Conservation (phyloP, 805 yeast species). For the Candida methanosorbosa region DNA sequence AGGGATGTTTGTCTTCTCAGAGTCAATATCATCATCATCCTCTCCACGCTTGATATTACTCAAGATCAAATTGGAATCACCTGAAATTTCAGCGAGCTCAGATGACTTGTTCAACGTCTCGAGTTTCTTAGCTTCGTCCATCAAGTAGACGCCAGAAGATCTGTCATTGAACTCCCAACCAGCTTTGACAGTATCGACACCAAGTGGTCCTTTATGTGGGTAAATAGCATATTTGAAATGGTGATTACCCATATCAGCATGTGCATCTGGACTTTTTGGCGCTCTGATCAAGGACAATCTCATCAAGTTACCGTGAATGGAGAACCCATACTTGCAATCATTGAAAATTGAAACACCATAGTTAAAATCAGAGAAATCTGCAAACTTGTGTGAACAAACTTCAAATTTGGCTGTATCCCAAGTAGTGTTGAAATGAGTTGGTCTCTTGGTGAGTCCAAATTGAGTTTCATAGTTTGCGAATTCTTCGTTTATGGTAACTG, state of each 20-base stretch:
- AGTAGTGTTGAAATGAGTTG: constrained; percentile 89
- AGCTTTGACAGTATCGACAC: constrained; percentile 55
- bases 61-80: constrained; percentile 54
- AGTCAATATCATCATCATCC: constrained; percentile 54
- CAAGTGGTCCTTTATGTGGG: constrained; percentile 71
- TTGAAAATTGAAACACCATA: constrained; percentile 85
- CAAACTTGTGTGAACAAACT: constrained; percentile 89
- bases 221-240: constrained; percentile 72
- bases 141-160: constrained; percentile 7
- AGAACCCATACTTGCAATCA: constrained; percentile 84
- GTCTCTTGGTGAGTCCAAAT: constrained; percentile 84
- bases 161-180: constrained; percentile 76
- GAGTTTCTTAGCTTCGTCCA: background rate
- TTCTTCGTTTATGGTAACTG: constrained; percentile 72
- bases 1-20: constrained; percentile 31
- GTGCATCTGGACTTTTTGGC: constrained; percentile 90
- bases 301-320: constrained; percentile 89
- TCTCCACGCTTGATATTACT: constrained; percentile 84
- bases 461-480: constrained; percentile 88
- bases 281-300: constrained; percentile 80
- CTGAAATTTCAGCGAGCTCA: constrained; percentile 24
- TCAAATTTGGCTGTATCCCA: constrained; percentile 98
- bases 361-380: constrained; percentile 78
- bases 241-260: constrained; percentile 91
- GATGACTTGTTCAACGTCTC: background rate